Percentiles rank a stretch among this genome's conserved stretches.
Evolutionary conservation across 208 protist genomes (phyloP).

Genomic region (Endotrypanum monterogeii): DNA sequence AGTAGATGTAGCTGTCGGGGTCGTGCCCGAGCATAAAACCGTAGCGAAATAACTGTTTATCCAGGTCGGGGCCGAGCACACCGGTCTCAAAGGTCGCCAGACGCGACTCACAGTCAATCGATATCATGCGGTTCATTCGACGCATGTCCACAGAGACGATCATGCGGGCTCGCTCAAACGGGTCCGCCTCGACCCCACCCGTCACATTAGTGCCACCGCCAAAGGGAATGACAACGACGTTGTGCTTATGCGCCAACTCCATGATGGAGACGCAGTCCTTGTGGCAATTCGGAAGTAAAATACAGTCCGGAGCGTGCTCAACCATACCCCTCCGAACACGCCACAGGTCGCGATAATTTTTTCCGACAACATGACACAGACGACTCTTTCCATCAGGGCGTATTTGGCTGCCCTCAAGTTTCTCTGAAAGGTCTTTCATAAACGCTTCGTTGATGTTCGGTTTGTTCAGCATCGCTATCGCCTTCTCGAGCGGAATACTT

Average conservation of each 20-base stretch:
- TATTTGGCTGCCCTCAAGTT: conserved; percentile 64
- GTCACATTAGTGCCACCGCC: conserved; percentile 95
- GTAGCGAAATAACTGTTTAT: conserved; percentile 82
- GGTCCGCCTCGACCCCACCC: conserved; percentile 88
- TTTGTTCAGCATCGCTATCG: conserved; percentile 61
- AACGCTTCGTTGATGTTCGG: conserved; percentile 82
- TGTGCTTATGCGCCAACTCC: conserved; percentile 83
- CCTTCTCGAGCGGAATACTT: conserved; percentile 74
- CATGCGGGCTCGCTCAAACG: conserved; percentile 87
- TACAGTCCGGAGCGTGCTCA: conserved; percentile 88
- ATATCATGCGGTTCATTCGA: conserved; percentile 89
- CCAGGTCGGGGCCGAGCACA: conserved; percentile 89
- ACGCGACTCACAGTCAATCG: conserved; percentile 86
- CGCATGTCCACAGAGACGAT: conserved; percentile 94
- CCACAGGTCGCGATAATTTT: conserved; percentile 95
- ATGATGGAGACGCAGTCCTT: conserved; percentile 88
- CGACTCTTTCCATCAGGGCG: conserved; percentile 74
- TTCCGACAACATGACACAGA: conserved; percentile 87
- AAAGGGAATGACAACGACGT: conserved; percentile 94
- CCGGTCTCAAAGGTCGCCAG: conserved; percentile 91
- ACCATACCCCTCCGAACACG: conserved; percentile 86
- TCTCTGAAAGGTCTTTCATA: conserved; percentile 57
- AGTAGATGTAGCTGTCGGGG: conserved; percentile 94
- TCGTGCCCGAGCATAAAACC: conserved; percentile 94
- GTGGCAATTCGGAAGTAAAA: conserved; percentile 89